A percentile compares a stretch with the other conserved stretches of the same genome.
phyloP scores from a whole-genome alignment of 1,139 yeast genomes.

The Geotrichum phurueaensis region DNA sequence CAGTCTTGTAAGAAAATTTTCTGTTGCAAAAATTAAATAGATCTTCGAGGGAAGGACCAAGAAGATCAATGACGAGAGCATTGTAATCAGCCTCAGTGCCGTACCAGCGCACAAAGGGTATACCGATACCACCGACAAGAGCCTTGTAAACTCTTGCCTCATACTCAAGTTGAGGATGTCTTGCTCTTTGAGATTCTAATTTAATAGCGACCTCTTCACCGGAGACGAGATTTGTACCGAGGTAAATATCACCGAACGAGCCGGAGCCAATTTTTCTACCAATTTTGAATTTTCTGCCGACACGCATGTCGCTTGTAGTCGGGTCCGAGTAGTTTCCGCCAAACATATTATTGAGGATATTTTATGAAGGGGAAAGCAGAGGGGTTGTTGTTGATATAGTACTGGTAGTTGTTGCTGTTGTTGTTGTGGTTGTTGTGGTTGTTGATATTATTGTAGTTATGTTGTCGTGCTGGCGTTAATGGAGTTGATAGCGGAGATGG shows the following conservation, averaged over 20 bases:
- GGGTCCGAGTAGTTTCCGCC: neutral
- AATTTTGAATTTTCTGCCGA: conserved; percentile 89
- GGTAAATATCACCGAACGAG: conserved; percentile 93
- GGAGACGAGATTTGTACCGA: conserved; percentile 80
- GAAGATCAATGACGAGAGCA: conserved; percentile 91
- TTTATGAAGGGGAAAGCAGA: neutral
- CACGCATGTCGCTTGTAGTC: conserved; percentile 58
- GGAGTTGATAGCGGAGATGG: neutral
- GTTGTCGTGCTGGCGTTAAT: neutral
- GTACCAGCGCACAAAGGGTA: conserved; percentile 95
- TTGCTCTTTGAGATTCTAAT: conserved; percentile 80
- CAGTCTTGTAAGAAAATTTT: conserved; percentile 89
- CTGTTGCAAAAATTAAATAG: conserved; percentile 93
- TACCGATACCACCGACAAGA: conserved; percentile 93
- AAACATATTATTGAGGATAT: neutral
- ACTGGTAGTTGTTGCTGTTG: too few relatives aligned
- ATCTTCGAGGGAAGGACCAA: conserved; percentile 95
- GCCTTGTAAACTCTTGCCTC: conserved; percentile 95
- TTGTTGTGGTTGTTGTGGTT: too few relatives aligned
- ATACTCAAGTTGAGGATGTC: conserved; percentile 94
- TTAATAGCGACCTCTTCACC: conserved; percentile 98
- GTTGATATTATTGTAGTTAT: too few relatives aligned
- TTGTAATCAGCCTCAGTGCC: conserved; percentile 96
- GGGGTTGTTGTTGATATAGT: neutral
- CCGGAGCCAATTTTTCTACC: conserved; percentile 97